Conservation (phyloP, 2,329 filamentous ascomycete genomes). For the Talaromyces pinophilus region DNA sequence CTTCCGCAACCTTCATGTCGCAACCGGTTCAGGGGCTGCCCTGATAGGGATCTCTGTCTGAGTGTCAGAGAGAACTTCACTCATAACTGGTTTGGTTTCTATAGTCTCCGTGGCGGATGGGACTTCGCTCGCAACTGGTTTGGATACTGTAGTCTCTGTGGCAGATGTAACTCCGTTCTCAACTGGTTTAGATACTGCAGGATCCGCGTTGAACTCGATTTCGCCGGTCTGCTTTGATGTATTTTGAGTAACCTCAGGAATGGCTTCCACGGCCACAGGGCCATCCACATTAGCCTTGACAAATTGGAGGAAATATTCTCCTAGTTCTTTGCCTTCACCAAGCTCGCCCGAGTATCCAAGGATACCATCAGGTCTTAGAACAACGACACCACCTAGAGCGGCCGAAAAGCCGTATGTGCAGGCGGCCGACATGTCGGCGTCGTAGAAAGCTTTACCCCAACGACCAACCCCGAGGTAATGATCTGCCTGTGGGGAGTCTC, state of each 20-base stretch:
- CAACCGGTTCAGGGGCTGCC: background rate
- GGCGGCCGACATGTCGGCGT: background rate
- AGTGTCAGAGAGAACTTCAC: background rate
- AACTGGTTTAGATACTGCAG: background rate
- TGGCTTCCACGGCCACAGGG: background rate
- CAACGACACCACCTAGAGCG: conserved; percentile 7
- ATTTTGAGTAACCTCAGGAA: background rate
- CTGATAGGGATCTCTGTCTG: background rate
- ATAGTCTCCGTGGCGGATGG: background rate
- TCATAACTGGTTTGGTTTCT: background rate
- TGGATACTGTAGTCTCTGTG: background rate
- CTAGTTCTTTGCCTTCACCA: background rate
- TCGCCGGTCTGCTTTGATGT: background rate
- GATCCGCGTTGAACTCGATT: background rate
- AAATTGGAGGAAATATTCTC: conserved; percentile 7
- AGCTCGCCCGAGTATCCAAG: conserved; percentile 12
- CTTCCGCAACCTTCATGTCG: background rate
- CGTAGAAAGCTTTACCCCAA: background rate
- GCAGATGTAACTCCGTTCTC: background rate
- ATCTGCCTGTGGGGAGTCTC: conserved; percentile 1
- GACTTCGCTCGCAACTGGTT: background rate
- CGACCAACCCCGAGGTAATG: background rate
- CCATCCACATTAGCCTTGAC: background rate
- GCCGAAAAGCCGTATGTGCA: conserved; percentile 7
- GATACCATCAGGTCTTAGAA: conserved; percentile 15